Conservation (phyloP, 1,139 yeast species). For the Sugiyamaella sp. region DNA sequence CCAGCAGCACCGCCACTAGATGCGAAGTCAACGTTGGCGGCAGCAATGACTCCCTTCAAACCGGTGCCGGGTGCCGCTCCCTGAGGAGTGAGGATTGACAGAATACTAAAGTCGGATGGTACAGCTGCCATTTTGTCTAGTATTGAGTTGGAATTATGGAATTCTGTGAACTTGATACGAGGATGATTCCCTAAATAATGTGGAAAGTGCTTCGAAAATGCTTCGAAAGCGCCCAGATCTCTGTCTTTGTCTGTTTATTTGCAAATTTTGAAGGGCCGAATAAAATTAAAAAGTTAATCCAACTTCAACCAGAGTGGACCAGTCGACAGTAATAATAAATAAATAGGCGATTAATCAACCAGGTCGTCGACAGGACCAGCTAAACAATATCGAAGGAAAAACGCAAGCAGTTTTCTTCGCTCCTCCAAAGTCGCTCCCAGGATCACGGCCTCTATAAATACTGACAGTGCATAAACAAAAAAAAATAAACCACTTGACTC, state of each 20-base stretch:
- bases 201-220: no score
- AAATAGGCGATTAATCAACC: no score
- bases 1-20: slow-evolving; percentile 31
- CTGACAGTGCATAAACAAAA: neutral
- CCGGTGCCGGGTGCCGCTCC: slow-evolving; percentile 50
- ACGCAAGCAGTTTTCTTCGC: neutral
- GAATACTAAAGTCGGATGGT: slow-evolving; percentile 7
- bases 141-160: no score
- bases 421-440: neutral
- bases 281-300: neutral
- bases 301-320: neutral
- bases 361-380: no score
- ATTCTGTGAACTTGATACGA: no score
- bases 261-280: neutral
- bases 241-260: no score
- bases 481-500: neutral
- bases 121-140: neutral
- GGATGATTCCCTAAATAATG: no score
- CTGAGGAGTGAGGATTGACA: slow-evolving; percentile 34
- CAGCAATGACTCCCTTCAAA: slow-evolving; percentile 37
- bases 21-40: slow-evolving; percentile 41
- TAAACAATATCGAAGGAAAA: no score
- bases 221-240: no score
- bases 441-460: neutral
- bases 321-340: neutral